Evolutionary conservation across 805 yeast genomes (phyloP).

Genomic region (Schwanniomyces yamadae): DNA sequence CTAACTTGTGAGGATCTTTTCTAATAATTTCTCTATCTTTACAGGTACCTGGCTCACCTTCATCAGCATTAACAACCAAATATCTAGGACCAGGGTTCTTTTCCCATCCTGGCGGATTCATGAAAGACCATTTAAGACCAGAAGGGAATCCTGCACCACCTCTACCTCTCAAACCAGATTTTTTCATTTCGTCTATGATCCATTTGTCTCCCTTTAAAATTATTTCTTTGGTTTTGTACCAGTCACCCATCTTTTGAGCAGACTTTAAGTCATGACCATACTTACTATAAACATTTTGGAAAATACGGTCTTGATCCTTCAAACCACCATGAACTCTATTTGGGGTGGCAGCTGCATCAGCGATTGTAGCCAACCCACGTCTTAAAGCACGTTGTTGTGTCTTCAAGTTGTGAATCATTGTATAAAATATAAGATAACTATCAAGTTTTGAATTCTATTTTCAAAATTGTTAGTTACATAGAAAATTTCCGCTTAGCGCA

Average conservation of each 20-base stretch:
- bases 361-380: conserved; percentile 45
- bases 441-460: conserved; percentile 4
- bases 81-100: conserved; percentile 87
- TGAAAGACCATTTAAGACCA: conserved; percentile 88
- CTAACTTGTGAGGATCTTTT: conserved; percentile 88
- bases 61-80: conserved; percentile 88
- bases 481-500: conserved; percentile 1
- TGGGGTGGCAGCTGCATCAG: conserved; percentile 49
- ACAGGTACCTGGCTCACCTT: conserved; percentile 94
- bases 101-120: conserved; percentile 97
- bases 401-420: conserved; percentile 38
- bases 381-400: conserved; percentile 22
- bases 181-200: conserved; percentile 86
- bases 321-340: conserved; percentile 69
- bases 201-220: conserved; percentile 80
- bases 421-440: conserved; percentile 3
- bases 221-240: conserved; percentile 89
- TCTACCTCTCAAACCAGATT: conserved; percentile 84
- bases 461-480: neutral
- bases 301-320: conserved; percentile 80
- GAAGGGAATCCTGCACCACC: conserved; percentile 96
- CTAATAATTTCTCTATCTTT: conserved; percentile 89
- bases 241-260: conserved; percentile 80
- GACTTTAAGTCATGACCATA: conserved; percentile 75
- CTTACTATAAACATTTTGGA: conserved; percentile 76